Percentiles rank a stretch among this genome's conserved stretches.
These are phyloP conservation scores for Trichoderma citrinoviride DNA, from an alignment of 2,329 filamentous ascomycete genomes.

Conservation along the genomic window DNA sequence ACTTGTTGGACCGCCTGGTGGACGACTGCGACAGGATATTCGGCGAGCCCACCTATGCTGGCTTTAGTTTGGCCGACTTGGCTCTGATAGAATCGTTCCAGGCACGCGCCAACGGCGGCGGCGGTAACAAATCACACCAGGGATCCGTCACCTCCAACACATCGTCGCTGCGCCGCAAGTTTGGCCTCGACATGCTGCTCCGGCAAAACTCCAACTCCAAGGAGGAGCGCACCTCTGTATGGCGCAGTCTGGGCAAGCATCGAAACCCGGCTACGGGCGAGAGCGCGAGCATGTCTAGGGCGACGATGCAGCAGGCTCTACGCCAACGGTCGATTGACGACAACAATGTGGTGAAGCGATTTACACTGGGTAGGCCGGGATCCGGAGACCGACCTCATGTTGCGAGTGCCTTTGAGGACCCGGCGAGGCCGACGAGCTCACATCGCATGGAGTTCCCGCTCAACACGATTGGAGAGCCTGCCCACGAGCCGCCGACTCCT, in stretches of 20 bases:
- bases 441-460: slow-evolving; percentile 55
- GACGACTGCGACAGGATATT: slow-evolving; percentile 90
- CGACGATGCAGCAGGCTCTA: slow-evolving; percentile 64
- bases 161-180: slow-evolving; percentile 79
- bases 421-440: slow-evolving; percentile 55
- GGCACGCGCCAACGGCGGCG: slow-evolving; percentile 33
- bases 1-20: slow-evolving; percentile 81
- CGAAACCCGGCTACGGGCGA: slow-evolving; percentile 60
- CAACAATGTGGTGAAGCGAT: slow-evolving; percentile 47
- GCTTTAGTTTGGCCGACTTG: slow-evolving; percentile 40
- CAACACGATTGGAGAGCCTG: slow-evolving; percentile 60
- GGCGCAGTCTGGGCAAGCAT: slow-evolving; percentile 86
- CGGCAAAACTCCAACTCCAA: slow-evolving; percentile 83
- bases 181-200: slow-evolving; percentile 73
- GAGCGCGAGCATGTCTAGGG: slow-evolving; percentile 63
- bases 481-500: slow-evolving; percentile 39
- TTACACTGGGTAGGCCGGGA: slow-evolving; percentile 44
- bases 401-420: slow-evolving; percentile 61
- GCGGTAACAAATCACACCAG: slow-evolving; percentile 59
- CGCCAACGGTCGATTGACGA: slow-evolving; percentile 66
- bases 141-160: slow-evolving; percentile 82
- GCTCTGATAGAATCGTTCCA: slow-evolving; percentile 56
- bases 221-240: slow-evolving; percentile 72
- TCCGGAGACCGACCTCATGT: slow-evolving; percentile 61
- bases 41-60: slow-evolving; percentile 54